Base-by-base conservation (phyloP, 1,284 basidiomycete species). In the Ustilago cynodontis region DNA sequence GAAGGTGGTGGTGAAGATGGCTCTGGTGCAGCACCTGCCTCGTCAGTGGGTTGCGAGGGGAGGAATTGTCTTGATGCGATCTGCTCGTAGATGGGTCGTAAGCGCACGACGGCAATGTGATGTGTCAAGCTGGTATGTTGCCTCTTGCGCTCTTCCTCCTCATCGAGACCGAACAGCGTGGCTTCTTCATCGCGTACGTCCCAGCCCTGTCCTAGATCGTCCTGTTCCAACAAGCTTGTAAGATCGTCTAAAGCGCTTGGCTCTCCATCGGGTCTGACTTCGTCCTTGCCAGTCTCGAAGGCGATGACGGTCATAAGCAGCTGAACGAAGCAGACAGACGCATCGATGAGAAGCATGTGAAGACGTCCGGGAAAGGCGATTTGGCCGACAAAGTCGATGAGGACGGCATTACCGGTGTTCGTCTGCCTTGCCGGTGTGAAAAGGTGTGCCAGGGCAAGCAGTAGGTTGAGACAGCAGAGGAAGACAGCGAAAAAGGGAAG, bases 341-440 rank as follows among this genome's bases (percentile, higher is more conserved):
- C 61, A 59, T 79, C 74, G 20, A 81, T 61, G 11, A 49, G 5
- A 5, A 82, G 50, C 37, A 80, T 52, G 39, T 82, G 80, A 2
- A 80, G 3, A 31, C 68, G 70, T 18, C 65, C 61, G 4, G 70
- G 71, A 5, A 63, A 29, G 43, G 28, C 31, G 61, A 56, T 54
- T 41, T 81, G 81, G 6, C 78, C 79, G 20, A 83, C 58, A 65
- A 81, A 83, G 56, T 83, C 81, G 47, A 83, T 65, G 11, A 83
- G 20, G 41, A 83, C 64, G n/a, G 71, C 60, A 20, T 69, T 45
- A 16, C 57, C 47, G 13, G 29, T 56, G 37, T 70, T 33, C 0
- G 62, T 50, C n/a, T 26, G 24, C 20, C 57, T 59, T 11, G 71
- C 37, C 2, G 70, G 60, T 0, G 58, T 43, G 51, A 62, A 57